Conservation (phyloP, 345 rosid genomes). For the Citrus sp. region DNA sequence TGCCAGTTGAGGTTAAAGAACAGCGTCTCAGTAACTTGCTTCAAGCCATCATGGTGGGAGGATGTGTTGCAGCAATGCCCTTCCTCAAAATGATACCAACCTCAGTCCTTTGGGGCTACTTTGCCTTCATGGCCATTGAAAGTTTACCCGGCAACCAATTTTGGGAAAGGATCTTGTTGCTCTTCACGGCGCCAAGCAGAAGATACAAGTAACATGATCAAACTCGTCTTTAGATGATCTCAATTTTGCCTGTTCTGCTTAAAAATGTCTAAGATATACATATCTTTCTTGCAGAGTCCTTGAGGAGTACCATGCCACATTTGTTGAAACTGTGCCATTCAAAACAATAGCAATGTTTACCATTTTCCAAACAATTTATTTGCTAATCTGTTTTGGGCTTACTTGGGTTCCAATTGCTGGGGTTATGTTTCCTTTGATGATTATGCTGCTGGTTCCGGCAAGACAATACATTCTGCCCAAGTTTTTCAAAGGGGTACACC, state of each 20-base stretch:
- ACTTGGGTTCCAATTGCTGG: slow-evolving; percentile 99
- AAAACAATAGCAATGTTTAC: slow-evolving; percentile 76
- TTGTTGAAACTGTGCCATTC: slow-evolving; percentile 93
- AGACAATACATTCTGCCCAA: slow-evolving; percentile 84
- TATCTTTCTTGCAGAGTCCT: slow-evolving; percentile 53
- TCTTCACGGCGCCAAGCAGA: slow-evolving; percentile 75
- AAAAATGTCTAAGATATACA: background rate
- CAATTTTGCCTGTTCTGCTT: background rate
- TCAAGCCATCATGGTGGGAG: slow-evolving; percentile 73
- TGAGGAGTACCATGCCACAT: slow-evolving; percentile 79
- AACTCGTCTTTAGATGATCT: background rate
- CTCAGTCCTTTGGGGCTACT: slow-evolving; percentile 85
- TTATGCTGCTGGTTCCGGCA: slow-evolving; percentile 90
- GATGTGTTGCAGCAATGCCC: slow-evolving; percentile 85
- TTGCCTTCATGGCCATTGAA: slow-evolving; percentile 88
- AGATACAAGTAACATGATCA: slow-evolving; percentile 55
- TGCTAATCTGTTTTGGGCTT: slow-evolving; percentile 80
- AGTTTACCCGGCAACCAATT: slow-evolving; percentile 84
- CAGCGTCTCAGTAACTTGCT: slow-evolving; percentile 77
- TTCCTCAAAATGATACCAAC: slow-evolving; percentile 75
- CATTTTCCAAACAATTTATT: slow-evolving; percentile 68
- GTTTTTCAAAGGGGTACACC: slow-evolving; percentile 85
- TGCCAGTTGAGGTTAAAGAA: slow-evolving; percentile 83
- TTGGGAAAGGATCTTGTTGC: slow-evolving; percentile 77
- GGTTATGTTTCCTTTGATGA: slow-evolving; percentile 84